phyloP scores from a whole-genome alignment of 345 rosid genomes.

The Arabis hirsuta region DNA sequence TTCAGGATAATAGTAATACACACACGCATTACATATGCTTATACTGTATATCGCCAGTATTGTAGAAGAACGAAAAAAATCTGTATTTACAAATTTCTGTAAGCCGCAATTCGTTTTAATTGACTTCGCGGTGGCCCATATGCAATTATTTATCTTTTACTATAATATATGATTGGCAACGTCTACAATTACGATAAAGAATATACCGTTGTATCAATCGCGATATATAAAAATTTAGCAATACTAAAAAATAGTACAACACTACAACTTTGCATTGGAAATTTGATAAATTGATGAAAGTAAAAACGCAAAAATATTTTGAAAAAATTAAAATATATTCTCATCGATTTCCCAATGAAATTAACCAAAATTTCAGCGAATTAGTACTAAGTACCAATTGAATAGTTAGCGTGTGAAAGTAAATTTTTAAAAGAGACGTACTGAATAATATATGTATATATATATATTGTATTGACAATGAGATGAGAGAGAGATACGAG shows the following conservation, averaged over 20 bases:
- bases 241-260: too few species aligned
- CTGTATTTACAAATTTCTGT: background rate
- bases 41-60: background rate
- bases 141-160: conserved; percentile 12
- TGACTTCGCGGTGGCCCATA: conserved; percentile 26
- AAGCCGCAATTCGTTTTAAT: conserved; percentile 25
- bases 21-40: background rate
- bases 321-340: too few species aligned
- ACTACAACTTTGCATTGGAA: too few species aligned
- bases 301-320: too few species aligned
- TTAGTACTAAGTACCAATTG: background rate
- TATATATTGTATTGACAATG: conserved; percentile 34
- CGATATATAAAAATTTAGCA: too few species aligned
- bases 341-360: too few species aligned
- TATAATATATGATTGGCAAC: too few species aligned
- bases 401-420: conserved; percentile 12
- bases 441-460: too few species aligned
- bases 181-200: too few species aligned
- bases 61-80: background rate
- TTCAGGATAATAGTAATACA: conserved; percentile 1
- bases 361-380: background rate
- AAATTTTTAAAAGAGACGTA: background rate
- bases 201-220: too few species aligned
- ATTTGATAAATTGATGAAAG: too few species aligned
- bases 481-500: conserved; percentile 2